These are phyloP conservation scores for Pinus taeda DNA, from an alignment of 75 land plant species.

Conservation along the genomic window DNA sequence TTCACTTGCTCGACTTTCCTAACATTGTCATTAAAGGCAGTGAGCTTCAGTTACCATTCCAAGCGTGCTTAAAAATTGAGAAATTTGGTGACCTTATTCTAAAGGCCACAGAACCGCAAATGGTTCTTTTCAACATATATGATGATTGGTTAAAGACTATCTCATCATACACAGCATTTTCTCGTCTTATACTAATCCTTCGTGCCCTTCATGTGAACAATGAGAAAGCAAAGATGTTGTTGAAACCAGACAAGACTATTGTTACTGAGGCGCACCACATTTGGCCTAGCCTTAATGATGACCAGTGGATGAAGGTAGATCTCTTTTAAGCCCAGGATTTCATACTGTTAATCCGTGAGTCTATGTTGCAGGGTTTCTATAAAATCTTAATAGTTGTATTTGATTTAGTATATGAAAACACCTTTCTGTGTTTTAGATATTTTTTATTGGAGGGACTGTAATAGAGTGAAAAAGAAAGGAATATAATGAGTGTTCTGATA, in stretches of 20 bases:
- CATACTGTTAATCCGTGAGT: neutral
- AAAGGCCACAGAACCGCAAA: conserved; percentile 99
- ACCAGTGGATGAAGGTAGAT: conserved; percentile 97
- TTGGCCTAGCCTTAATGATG: conserved; percentile 95
- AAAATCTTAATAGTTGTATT: no score
- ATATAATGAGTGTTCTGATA: neutral
- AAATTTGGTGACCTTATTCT: conserved; percentile 98
- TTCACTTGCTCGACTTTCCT: conserved; percentile 98
- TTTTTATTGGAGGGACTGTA: neutral
- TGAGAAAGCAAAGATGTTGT: conserved; percentile 98
- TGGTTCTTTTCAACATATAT: conserved; percentile 98
- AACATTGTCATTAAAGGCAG: conserved; percentile 99
- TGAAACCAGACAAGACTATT: conserved; percentile 96
- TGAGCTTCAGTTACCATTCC: conserved; percentile 98
- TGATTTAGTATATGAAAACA: neutral
- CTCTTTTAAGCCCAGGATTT: neutral
- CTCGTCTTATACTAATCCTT: conserved; percentile 86
- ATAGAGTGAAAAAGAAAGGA: neutral
- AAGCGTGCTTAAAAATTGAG: conserved; percentile 99
- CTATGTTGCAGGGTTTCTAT: conserved; percentile 1
- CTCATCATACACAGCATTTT: conserved; percentile 99
- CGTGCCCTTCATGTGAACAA: conserved; percentile 99
- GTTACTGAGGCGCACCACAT: conserved; percentile 97
- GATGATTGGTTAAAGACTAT: conserved; percentile 99
- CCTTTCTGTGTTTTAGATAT: neutral